These are phyloP conservation scores for Syncephalastrum racemosum DNA, from an alignment of 371 early-diverging fungal genomes.

Conservation along the genomic window DNA sequence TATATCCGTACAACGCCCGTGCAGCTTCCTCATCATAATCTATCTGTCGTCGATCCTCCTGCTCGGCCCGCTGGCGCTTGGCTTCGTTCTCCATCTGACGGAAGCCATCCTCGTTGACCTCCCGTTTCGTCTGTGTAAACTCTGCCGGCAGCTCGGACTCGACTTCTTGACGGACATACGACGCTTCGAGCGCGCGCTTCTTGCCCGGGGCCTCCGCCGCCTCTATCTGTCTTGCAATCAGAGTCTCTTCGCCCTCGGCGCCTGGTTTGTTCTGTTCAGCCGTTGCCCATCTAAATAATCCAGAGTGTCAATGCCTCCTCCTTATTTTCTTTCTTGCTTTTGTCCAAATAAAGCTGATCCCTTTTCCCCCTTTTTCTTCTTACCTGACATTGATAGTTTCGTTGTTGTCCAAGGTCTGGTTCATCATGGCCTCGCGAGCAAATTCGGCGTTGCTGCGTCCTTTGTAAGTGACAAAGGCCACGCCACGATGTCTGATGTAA, in stretches of 20 bases:
- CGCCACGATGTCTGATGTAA: constrained; percentile 65
- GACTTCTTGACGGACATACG: constrained; percentile 46
- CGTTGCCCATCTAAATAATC: constrained; percentile 71
- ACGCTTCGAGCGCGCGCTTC: constrained; percentile 4
- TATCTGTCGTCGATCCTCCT: constrained; percentile 13
- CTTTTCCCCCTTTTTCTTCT: background rate
- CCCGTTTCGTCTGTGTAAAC: constrained; percentile 35
- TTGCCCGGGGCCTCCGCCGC: constrained; percentile 1
- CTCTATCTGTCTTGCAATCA: no score
- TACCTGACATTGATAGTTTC: constrained; percentile 53
- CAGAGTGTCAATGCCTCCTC: background rate
- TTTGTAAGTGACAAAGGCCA: constrained; percentile 81
- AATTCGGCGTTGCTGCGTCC: constrained; percentile 78
- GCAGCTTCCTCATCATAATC: constrained; percentile 22
- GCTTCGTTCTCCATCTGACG: constrained; percentile 32
- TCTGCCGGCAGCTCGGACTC: constrained; percentile 68
- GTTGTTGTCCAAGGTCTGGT: constrained; percentile 73
- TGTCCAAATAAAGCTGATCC: no score
- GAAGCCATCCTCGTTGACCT: constrained; percentile 40
- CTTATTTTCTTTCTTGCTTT: background rate
- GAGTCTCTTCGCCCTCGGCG: constrained; percentile 32
- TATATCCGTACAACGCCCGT: constrained; percentile 27
- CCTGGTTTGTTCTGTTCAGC: constrained; percentile 74
- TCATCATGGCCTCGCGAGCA: constrained; percentile 89
- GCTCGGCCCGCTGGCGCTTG: constrained; percentile 42